Percentiles rank a stretch among this genome's conserved stretches.
Conservation (phyloP, 1,284 basidiomycete genomes). For the Ceratobasidium sp. region DNA sequence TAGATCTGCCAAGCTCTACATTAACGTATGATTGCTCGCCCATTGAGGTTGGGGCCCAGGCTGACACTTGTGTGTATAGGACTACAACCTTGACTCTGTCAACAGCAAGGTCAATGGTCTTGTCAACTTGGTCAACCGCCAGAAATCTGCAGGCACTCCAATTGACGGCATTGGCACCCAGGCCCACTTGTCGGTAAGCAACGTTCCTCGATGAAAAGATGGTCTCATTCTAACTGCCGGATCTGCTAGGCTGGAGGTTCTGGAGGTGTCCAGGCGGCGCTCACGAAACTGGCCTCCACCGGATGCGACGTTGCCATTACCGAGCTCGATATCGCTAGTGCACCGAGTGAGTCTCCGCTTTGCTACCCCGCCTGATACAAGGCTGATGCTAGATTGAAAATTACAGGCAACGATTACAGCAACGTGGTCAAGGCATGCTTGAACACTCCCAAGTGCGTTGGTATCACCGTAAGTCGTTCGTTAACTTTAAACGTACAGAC, state of each 20-base stretch:
- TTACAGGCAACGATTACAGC: not conserved
- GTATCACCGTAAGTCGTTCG: conserved; percentile 32
- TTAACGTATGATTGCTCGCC: conserved; percentile 11
- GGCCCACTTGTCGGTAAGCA: conserved; percentile 28
- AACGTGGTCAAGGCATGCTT: conserved; percentile 37
- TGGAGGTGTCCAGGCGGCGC: conserved; percentile 64
- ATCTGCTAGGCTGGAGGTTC: conserved; percentile 62
- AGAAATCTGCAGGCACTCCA: conserved; percentile 40
- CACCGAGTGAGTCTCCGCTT: not conserved
- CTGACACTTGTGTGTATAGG: not conserved
- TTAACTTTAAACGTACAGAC: not conserved
- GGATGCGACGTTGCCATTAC: conserved; percentile 49
- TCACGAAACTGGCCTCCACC: conserved; percentile 29
- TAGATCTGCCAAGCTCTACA: conserved; percentile 34
- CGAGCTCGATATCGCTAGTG: conserved; percentile 47
- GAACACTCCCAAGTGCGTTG: conserved; percentile 21
- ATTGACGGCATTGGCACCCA: conserved; percentile 47
- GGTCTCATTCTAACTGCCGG: no score
- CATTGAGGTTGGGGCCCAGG: no score
- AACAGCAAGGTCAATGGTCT: conserved; percentile 43
- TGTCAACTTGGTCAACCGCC: conserved; percentile 42
- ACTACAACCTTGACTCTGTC: conserved; percentile 30
- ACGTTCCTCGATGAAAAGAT: no score
- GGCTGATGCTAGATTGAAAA: not conserved
- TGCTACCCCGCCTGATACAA: no score